Conservation (phyloP, 2,329 filamentous ascomycete species). For the Diaporthe humulicola region DNA sequence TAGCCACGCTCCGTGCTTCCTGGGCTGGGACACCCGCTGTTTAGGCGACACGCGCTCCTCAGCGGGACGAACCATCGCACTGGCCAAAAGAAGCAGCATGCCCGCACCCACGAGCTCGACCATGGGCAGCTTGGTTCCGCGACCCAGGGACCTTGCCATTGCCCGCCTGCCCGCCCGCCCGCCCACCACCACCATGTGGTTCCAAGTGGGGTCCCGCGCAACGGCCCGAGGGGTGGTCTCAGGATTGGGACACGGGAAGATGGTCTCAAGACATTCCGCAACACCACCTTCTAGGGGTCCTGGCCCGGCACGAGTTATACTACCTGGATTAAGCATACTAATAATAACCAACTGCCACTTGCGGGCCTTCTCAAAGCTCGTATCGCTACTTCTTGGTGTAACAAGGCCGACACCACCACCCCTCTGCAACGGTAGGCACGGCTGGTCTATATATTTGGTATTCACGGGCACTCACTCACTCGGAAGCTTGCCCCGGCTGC, state of each 20-base stretch:
- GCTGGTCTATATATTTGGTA: background rate
- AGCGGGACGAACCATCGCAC: background rate
- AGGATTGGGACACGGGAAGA: background rate
- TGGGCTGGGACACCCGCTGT: background rate
- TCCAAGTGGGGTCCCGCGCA: constrained; percentile 5
- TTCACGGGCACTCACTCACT: too few species aligned
- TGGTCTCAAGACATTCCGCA: background rate
- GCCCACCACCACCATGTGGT: background rate
- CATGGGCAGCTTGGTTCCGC: background rate
- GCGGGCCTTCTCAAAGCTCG: background rate
- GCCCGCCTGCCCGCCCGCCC: background rate
- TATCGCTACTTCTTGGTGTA: too few species aligned
- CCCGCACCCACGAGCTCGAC: background rate
- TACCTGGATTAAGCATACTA: background rate
- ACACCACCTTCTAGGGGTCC: background rate
- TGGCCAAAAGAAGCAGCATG: background rate
- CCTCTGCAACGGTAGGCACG: background rate
- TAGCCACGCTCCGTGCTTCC: background rate
- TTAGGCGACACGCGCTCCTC: background rate
- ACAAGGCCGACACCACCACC: background rate
- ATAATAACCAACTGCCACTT: background rate
- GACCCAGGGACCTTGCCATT: background rate
- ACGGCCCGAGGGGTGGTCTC: background rate
- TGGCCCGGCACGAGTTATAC: background rate
- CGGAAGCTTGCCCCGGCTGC: background rate